A percentile compares a stretch with the other conserved stretches of the same genome.
phyloP scores from a whole-genome alignment of 306 rosid species.

The Alnus glutinosa region DNA sequence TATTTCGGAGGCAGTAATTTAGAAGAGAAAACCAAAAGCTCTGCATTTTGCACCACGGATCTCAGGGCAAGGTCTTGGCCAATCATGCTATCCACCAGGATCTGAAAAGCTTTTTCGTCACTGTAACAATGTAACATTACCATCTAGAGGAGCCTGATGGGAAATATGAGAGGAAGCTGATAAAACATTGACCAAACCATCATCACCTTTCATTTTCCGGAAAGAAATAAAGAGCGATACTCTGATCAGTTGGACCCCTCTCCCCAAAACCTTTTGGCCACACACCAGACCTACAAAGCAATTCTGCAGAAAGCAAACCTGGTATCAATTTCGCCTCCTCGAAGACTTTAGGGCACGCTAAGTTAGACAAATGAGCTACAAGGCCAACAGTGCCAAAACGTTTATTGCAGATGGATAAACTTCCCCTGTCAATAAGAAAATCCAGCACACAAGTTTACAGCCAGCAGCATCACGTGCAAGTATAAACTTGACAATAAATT shows the following conservation, averaged over 20 bases:
- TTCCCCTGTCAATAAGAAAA: constrained; percentile 63
- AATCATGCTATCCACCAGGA: constrained; percentile 50
- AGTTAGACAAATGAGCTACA: constrained; percentile 64
- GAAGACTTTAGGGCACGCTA: constrained; percentile 58
- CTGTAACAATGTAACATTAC: constrained; percentile 26
- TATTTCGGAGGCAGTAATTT: constrained; percentile 39
- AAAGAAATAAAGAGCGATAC: constrained; percentile 76
- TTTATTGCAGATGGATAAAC: constrained; percentile 36
- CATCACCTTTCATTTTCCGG: constrained; percentile 58
- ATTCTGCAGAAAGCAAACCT: constrained; percentile 38
- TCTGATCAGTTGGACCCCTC: constrained; percentile 46
- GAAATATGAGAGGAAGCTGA: constrained; percentile 11
- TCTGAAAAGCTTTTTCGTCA: constrained; percentile 45
- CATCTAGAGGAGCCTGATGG: constrained; percentile 3
- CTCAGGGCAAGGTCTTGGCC: constrained; percentile 49
- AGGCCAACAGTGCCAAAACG: constrained; percentile 38
- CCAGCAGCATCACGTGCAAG: constrained; percentile 14
- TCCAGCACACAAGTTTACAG: constrained; percentile 10
- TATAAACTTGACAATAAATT: constrained; percentile 16
- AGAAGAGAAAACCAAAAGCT: constrained; percentile 72
- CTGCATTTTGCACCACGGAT: constrained; percentile 51
- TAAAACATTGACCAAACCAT: constrained; percentile 7
- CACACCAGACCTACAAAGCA: constrained; percentile 44
- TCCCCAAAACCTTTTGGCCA: constrained; percentile 72
- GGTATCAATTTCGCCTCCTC: constrained; percentile 54